Percentiles rank a stretch among this genome's conserved stretches.
Evolutionary conservation across 225 moss, liverwort and hornwort genomes (phyloP).

Genomic region (Marchantia polymorpha): DNA sequence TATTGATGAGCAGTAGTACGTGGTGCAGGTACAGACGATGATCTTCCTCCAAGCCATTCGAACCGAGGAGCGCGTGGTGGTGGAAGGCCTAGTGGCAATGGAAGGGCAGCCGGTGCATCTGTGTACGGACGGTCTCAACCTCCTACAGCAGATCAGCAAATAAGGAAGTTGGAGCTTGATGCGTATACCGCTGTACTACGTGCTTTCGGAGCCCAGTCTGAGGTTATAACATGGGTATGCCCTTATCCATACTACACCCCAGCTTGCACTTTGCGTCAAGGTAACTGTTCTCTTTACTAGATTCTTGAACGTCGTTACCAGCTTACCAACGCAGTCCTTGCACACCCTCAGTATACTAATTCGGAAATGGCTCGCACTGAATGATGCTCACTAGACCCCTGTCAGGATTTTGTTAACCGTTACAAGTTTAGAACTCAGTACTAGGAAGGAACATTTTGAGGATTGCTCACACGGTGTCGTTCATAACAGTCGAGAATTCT

Average conservation of each 20-base stretch:
- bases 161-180: conserved; percentile 80
- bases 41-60: conserved; percentile 75
- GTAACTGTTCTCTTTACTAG: no score
- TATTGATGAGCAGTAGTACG: conserved; percentile 6
- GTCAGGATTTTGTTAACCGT: no score
- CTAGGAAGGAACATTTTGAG: no score
- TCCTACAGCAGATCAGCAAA: conserved; percentile 67
- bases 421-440: no score
- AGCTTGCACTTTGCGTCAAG: no score
- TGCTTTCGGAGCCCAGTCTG: conserved; percentile 92
- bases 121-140: conserved; percentile 28
- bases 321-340: no score
- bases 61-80: conserved; percentile 48
- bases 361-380: no score
- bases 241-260: neutral
- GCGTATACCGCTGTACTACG: conserved; percentile 79
- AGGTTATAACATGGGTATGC: conserved; percentile 70
- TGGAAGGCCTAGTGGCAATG: conserved; percentile 82
- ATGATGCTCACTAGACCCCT: no score
- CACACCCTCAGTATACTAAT: no score
- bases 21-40: conserved; percentile 65
- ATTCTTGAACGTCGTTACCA: no score
- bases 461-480: no score
- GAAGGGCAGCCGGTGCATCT: conserved; percentile 57
- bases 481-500: no score